Evolutionary conservation across 371 early-diverging fungal species (phyloP).

Genomic region (Conidiobolus coronatus): DNA sequence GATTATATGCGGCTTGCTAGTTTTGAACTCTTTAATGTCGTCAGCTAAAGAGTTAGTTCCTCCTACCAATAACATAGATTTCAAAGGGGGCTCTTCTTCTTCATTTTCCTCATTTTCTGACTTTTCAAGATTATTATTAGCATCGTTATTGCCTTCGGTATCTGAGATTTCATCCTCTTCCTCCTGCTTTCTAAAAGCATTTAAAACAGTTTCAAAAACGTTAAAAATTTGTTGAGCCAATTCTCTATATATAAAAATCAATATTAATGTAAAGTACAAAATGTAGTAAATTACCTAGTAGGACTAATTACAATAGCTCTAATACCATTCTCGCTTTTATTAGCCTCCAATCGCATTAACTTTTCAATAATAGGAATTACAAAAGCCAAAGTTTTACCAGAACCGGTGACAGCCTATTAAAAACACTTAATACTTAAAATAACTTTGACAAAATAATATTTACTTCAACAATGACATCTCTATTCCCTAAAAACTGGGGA

Average conservation of each 20-base stretch:
- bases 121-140: too few species aligned
- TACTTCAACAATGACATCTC: slow-evolving; percentile 92
- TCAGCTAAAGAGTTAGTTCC: slow-evolving; percentile 35
- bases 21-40: slow-evolving; percentile 28
- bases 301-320: slow-evolving; percentile 87
- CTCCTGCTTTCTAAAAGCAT: slow-evolving; percentile 10
- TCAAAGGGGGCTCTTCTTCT: not conserved
- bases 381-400: slow-evolving; percentile 96
- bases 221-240: slow-evolving; percentile 77
- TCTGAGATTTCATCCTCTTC: slow-evolving; percentile 8
- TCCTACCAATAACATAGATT: slow-evolving; percentile 30
- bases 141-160: too few species aligned
- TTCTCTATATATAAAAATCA: too few species aligned
- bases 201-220: slow-evolving; percentile 36
- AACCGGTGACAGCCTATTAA: slow-evolving; percentile 89
- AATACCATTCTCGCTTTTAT: slow-evolving; percentile 31
- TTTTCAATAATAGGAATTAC: slow-evolving; percentile 88
- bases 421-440: slow-evolving; percentile 8
- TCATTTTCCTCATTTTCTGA: not conserved
- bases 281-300: too few species aligned
- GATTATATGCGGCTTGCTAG: slow-evolving; percentile 49
- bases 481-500: slow-evolving; percentile 65
- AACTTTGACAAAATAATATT: slow-evolving; percentile 11
- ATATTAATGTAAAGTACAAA: too few species aligned
- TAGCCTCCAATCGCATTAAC: slow-evolving; percentile 30